phyloP scores from a whole-genome alignment of 495 filamentous ascomycete species.

The Usnea hakonensis region DNA sequence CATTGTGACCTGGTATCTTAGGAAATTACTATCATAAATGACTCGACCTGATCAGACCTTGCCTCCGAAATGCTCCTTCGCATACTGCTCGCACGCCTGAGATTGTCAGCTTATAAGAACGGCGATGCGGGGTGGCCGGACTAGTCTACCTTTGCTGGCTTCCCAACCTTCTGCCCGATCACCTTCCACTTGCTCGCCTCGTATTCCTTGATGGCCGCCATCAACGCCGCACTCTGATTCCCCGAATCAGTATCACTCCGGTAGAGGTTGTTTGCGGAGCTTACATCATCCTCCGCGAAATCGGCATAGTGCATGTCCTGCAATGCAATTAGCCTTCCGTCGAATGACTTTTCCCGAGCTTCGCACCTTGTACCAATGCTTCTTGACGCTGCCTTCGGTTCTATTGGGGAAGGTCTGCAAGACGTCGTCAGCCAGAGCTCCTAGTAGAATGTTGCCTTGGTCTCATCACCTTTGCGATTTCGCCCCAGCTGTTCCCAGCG shows the following conservation, averaged over 20 bases:
- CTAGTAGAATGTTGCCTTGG: neutral
- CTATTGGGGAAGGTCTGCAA: constrained; percentile 77
- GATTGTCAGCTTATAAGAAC: constrained; percentile 6
- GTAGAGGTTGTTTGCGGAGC: constrained; percentile 18
- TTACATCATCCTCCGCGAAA: constrained; percentile 95
- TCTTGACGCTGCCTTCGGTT: constrained; percentile 97
- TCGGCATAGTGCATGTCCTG: constrained; percentile 99
- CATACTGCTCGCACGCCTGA: constrained; percentile 95
- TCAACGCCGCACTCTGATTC: constrained; percentile 69
- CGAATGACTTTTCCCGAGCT: neutral
- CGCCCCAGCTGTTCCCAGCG: constrained; percentile 86
- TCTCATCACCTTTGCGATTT: constrained; percentile 79
- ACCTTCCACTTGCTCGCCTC: constrained; percentile 97
- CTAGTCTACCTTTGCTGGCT: constrained; percentile 79
- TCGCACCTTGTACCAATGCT: constrained; percentile 97
- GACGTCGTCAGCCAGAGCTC: constrained; percentile 22
- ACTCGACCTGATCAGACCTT: constrained; percentile 13
- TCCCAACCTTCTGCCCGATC: constrained; percentile 92
- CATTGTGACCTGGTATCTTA: constrained; percentile 10
- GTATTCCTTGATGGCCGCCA: constrained; percentile 96
- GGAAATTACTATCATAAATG: constrained; percentile 1
- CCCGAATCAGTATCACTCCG: constrained; percentile 25
- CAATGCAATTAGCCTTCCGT: constrained; percentile 15
- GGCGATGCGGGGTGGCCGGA: constrained; percentile 3
- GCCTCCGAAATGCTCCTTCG: constrained; percentile 76